Evolutionary conservation across 2,329 filamentous ascomycete species (phyloP), one percentile per base, ranked within the genome.

Genomic region (Nemania sp.): DNA sequence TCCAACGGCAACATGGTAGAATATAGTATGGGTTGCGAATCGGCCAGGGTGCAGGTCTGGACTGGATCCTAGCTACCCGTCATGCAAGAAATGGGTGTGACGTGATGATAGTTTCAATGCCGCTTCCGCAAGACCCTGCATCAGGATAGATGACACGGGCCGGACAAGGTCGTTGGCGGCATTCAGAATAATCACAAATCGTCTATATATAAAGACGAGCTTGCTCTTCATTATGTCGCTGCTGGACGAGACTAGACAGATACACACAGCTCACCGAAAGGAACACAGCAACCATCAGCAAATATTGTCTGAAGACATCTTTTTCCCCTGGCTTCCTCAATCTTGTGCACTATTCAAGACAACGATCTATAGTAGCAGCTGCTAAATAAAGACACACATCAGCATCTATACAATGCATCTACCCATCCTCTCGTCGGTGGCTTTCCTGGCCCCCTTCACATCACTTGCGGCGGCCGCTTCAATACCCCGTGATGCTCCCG

Each of bases 171-270:
- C 20, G 20, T 40, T 29, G 20, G 34, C 46, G 37, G 29, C 46
- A 48, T 52, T 61, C 35, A 56, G 29, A 54, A 37, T 13, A 34
- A 45, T 20, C 29, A 6, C 11, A 25, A n/a, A 35, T 52, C 34
- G 42, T 61, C 54, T 65, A 65, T 65, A 65, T 65, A 65, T 65
- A 65, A 65, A 59, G 47, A 39, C 48, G 32, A 34, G 20, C 4
- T 48, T 43, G 21, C 29, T 49, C 59, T 57, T 59, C 55, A 59
- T 15, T 29, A 55, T 34, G 20, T 49, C 54, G 34, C 21, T 56
- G n/a, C 37, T 46, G 42, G 20, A 55, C 45, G 34, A 46, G 42
- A 56, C 7, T 29, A 53, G 17, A 46, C 32, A 54, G 39, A 55
- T 29, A 29, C 35, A 39, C 52, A 25, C 32, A 47, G 20, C 34